These are phyloP conservation scores for Pisolithus microcarpus DNA, from an alignment of 768 basidiomycete genomes.

Conservation along the genomic window DNA sequence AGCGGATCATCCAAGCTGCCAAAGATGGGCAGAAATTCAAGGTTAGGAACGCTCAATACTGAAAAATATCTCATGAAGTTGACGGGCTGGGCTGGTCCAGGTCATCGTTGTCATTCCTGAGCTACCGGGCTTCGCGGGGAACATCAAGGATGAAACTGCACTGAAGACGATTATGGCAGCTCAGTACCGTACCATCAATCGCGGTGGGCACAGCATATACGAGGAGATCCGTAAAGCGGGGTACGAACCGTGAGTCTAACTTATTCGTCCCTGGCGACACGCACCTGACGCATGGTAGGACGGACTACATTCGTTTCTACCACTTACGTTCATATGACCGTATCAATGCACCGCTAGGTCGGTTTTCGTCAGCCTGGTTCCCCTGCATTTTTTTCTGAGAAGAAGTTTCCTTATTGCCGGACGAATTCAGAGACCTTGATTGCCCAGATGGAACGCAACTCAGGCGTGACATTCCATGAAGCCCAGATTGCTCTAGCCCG, in stretches of 20 bases:
- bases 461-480: conserved; percentile 74
- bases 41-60: conserved; percentile 29
- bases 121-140: conserved; percentile 84
- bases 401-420: background rate
- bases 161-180: conserved; percentile 84
- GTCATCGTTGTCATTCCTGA: conserved; percentile 87
- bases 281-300: conserved; percentile 31
- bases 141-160: conserved; percentile 58
- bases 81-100: conserved; percentile 28
- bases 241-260: conserved; percentile 59
- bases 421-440: conserved; percentile 40
- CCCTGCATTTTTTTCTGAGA: conserved; percentile 8
- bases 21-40: conserved; percentile 67
- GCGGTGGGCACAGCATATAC: conserved; percentile 82
- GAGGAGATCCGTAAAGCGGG: conserved; percentile 73
- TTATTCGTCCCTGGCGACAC: background rate
- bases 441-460: conserved; percentile 59
- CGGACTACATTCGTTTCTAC: conserved; percentile 85
- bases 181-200: conserved; percentile 83
- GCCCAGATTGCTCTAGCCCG: conserved; percentile 82
- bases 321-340: conserved; percentile 89
- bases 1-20: conserved; percentile 82
- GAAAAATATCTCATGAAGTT: background rate
- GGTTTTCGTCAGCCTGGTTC: conserved; percentile 16
- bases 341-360: conserved; percentile 70